Percentiles rank a stretch among this genome's conserved stretches.
These are phyloP conservation scores for Canna indica DNA, from an alignment of 176 grass and related monocot genomes.

Conservation along the genomic window DNA sequence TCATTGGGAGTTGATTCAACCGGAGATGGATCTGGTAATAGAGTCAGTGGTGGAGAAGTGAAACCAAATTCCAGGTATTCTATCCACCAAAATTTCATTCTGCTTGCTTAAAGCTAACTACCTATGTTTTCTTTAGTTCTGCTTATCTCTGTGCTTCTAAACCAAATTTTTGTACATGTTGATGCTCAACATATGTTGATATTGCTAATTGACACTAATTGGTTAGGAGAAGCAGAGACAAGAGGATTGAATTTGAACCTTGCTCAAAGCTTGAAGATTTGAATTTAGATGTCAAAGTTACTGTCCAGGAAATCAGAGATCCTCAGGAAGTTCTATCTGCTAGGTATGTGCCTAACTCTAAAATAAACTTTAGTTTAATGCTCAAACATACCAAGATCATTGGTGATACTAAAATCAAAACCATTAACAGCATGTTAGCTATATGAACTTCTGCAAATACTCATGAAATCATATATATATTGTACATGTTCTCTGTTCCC, in stretches of 20 bases:
- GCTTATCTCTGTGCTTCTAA: background rate
- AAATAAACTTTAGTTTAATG: background rate
- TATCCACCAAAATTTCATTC: background rate
- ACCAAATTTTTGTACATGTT: background rate
- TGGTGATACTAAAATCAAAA: background rate
- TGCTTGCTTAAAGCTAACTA: background rate
- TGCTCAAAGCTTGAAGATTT: constrained; percentile 38
- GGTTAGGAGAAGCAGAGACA: constrained; percentile 8
- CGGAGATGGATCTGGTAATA: constrained; percentile 8
- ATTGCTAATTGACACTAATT: constrained; percentile 15
- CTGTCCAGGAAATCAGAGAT: constrained; percentile 17
- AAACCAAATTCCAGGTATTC: constrained; percentile 6
- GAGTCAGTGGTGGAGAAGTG: background rate
- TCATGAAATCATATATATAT: background rate
- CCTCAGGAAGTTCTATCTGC: constrained; percentile 27
- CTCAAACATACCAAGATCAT: background rate
- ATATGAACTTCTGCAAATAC: background rate
- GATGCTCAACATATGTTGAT: background rate
- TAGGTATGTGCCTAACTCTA: constrained; percentile 22
- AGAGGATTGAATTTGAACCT: constrained; percentile 34
- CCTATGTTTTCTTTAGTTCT: background rate
- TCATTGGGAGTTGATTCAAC: constrained; percentile 8
- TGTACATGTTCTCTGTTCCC: background rate
- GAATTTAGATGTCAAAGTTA: constrained; percentile 25
- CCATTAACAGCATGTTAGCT: background rate